Evolutionary conservation across 768 basidiomycete genomes (phyloP).

Genomic region (Russula compacta): DNA sequence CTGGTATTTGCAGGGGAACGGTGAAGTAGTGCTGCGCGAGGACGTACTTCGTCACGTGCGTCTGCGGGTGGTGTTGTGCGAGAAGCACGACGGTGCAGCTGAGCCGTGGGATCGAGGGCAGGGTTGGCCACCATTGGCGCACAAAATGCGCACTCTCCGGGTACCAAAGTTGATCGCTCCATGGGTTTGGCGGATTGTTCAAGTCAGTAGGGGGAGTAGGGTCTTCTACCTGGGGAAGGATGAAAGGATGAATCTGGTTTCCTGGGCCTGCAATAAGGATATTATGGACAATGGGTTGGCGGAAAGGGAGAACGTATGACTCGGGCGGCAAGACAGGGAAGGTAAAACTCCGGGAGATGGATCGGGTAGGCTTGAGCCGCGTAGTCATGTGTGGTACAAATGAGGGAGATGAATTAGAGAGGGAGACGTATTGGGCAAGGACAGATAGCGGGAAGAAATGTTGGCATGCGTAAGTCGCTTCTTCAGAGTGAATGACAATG

Average conservation of each 20-base stretch:
- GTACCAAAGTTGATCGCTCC: constrained; percentile 58
- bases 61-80: constrained; percentile 50
- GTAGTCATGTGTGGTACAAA: constrained; percentile 23
- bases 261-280: not conserved
- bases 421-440: constrained; percentile 26
- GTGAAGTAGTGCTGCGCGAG: constrained; percentile 71
- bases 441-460: constrained; percentile 52
- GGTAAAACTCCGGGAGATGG: constrained; percentile 22
- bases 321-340: constrained; percentile 18
- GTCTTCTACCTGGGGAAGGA: not conserved
- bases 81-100: constrained; percentile 68
- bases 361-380: constrained; percentile 19
- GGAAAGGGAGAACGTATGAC: constrained; percentile 14
- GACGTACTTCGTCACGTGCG: constrained; percentile 52
- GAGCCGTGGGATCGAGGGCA: constrained; percentile 52
- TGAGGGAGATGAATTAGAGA: constrained; percentile 9
- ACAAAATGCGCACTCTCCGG: constrained; percentile 72
- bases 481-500: constrained; percentile 69
- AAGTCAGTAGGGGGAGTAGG: not conserved
- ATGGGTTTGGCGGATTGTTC: constrained; percentile 39
- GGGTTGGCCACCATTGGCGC: constrained; percentile 72
- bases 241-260: not conserved
- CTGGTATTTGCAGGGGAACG: constrained; percentile 41
- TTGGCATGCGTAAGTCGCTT: constrained; percentile 54
- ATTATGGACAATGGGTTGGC: constrained; percentile 9